Base-by-base conservation (phyloP, 1,284 basidiomycete species). In the Fomes fomentarius region DNA sequence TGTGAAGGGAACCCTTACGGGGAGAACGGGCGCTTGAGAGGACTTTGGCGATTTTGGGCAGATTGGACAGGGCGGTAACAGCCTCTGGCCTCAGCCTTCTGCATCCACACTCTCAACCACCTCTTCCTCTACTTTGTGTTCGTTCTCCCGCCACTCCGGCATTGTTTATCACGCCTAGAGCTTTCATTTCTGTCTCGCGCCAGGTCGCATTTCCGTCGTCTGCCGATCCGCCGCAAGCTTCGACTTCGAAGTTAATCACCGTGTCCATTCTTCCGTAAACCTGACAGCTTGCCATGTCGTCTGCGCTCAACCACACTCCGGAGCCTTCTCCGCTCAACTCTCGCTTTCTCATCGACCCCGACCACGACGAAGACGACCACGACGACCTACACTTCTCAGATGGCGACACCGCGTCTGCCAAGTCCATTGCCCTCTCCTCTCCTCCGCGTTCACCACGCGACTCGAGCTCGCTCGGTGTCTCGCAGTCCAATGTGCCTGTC, bases 381-480 rank as follows among this genome's bases (percentile, higher is more conserved):
- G 66, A 50, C 66, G 64, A 64, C 35, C 70, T 58, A 49, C 70
- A 58, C 66, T 66, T 52, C 69, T 73, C 53, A 47, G 86, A 87
- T 58, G 82, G 78, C 54, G 89, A 91, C 63, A 89, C 87, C n/a
- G 87, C 87, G n/a, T 90, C 88, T 6, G 86, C 89, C 60, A 81
- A 80, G 38, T 91, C 89, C 2, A 87, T 91, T 51, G 81, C 88
- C 14, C 81, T 91, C 38, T 85, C 84, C 39, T 89, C 88, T 3
- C 79, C 87, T 3, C 51, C 64, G 14, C 57, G 54, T 35, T 70
- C 68, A 0, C 65, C 68, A 17, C 63, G 60, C 47, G 53, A 57
- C 17, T 60, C 30, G 61, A 77, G 24, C 63, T 54, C 54, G 84
- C 83, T 34, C 73, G 75, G 21, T 66, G 76, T 58, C n/a, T 15